phyloP scores from a whole-genome alignment of 192 early-diverging fungal genomes.

The Mycoemilia scoparia region DNA sequence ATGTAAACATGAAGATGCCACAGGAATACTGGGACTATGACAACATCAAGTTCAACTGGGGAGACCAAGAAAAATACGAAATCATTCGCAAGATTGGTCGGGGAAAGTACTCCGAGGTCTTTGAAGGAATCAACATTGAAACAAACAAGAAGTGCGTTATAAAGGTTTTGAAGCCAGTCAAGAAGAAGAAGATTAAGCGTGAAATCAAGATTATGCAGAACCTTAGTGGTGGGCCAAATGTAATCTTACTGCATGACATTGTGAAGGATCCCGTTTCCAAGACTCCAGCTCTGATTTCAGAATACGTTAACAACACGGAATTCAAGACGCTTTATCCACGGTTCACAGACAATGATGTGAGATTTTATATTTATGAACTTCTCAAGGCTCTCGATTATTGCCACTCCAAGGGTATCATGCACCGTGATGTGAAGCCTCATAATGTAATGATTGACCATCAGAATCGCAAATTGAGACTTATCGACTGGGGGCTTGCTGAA shows the following conservation, averaged over 20 bases:
- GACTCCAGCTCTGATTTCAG: slow-evolving; percentile 91
- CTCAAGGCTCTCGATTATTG: slow-evolving; percentile 95
- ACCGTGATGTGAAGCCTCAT: slow-evolving; percentile 98
- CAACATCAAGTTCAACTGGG: slow-evolving; percentile 81
- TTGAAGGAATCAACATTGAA: slow-evolving; percentile 89
- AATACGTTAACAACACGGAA: slow-evolving; percentile 94
- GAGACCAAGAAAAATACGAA: slow-evolving; percentile 91
- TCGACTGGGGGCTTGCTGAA: slow-evolving; percentile 99
- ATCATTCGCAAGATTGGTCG: slow-evolving; percentile 94
- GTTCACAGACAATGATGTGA: slow-evolving; percentile 85
- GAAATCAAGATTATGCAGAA: slow-evolving; percentile 99
- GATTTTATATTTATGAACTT: slow-evolving; percentile 93
- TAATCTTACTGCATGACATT: slow-evolving; percentile 81
- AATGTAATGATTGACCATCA: slow-evolving; percentile 99
- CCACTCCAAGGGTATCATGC: slow-evolving; percentile 98
- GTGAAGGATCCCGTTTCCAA: slow-evolving; percentile 94
- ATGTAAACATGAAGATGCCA: slow-evolving; percentile 65
- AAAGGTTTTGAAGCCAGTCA: slow-evolving; percentile 98
- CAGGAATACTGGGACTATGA: slow-evolving; percentile 95
- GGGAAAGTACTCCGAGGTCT: slow-evolving; percentile 98
- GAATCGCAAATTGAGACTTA: slow-evolving; percentile 78
- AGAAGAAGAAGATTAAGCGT: slow-evolving; percentile 99
- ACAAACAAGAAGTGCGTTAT: slow-evolving; percentile 83
- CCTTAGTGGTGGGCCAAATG: slow-evolving; percentile 82
- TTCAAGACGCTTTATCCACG: slow-evolving; percentile 93